Base-by-base conservation (phyloP, 768 basidiomycete genomes). In the Russula griseocarnosa region DNA sequence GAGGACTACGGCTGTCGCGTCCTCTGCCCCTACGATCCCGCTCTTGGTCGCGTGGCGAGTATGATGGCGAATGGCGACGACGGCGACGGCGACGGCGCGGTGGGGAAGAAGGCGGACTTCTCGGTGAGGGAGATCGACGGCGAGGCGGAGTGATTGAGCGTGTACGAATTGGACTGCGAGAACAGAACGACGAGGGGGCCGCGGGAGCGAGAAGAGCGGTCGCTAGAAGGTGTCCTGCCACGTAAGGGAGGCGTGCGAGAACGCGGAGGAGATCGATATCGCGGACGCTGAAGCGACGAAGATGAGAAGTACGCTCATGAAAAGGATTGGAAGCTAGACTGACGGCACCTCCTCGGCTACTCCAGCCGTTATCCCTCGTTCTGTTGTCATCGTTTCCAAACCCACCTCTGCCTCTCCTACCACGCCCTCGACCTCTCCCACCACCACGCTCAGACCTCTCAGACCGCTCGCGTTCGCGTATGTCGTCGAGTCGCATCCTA, bases 401-500 rank as follows among this genome's bases (percentile, higher is more conserved):
- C 5, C 80, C 78, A 16, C 81, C 72, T 22, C 78, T 72, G 61
- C 74, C 82, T 40, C 79, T 71, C 11, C 80, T 81, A 46, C 85
- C 75, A 14, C 87, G 74, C 0, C 86, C 86, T n/a, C 85, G 70
- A 1, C 87, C 84, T 2, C 86, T 72, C 3, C 86, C 83, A 10
- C 84, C 76, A 0, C 83, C 81, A 52, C 75, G 71, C 34, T 79
- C 74, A 3, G 77, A 78, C 52, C 76, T 73, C 0, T 75, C 76
- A 16, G 78, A 79, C 53, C 84, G 77, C 56, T 85, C 87, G n/a
- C 77, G 76, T 28, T 85, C 84, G 49, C 87, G 78, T 13, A 89
- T 80, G 63, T 90, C 88, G 65, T 90, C 86, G 26, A 92, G 74
- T 49, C 85, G 80, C 52, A 79, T 77, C 28, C 90, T 78, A 60